Evolutionary conservation across 768 basidiomycete species (phyloP).

Genomic region (Tulasnella sp.): DNA sequence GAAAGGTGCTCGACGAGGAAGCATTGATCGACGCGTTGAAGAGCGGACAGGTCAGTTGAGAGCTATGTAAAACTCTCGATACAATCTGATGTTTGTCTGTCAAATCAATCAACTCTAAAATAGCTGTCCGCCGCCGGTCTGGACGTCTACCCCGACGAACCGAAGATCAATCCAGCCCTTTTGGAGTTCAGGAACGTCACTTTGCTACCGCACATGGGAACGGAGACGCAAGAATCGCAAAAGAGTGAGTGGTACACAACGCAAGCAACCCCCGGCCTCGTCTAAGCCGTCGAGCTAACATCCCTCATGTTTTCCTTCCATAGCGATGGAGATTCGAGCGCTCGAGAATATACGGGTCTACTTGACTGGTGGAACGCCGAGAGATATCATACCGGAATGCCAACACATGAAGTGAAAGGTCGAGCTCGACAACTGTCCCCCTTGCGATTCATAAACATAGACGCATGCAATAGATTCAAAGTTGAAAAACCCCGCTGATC

Average conservation of each 20-base stretch:
- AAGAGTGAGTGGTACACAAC: constrained; percentile 27
- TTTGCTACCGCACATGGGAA: constrained; percentile 87
- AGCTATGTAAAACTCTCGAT: neutral
- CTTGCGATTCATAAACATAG: neutral
- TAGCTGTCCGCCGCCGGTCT: constrained; percentile 72
- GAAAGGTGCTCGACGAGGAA: constrained; percentile 79
- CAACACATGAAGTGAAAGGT: neutral
- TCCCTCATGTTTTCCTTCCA: neutral
- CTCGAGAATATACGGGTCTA: constrained; percentile 67
- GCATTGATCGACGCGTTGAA: constrained; percentile 79
- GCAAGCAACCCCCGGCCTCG: neutral
- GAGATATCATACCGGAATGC: constrained; percentile 56
- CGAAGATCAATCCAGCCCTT: constrained; percentile 64
- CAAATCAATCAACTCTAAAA: neutral
- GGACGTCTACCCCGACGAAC: constrained; percentile 82
- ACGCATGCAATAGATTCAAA: neutral
- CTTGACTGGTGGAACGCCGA: constrained; percentile 49
- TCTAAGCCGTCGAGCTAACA: neutral
- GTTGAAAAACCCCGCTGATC: neutral
- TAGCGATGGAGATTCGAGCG: constrained; percentile 71
- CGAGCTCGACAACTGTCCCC: neutral
- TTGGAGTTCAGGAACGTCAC: constrained; percentile 75
- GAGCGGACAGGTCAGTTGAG: constrained; percentile 66
- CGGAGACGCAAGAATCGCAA: constrained; percentile 72
- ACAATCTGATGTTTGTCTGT: neutral